Percentiles rank a stretch among this genome's conserved stretches.
phyloP scores from a whole-genome alignment of 768 basidiomycete genomes.

The Gelatoporia subvermispora region DNA sequence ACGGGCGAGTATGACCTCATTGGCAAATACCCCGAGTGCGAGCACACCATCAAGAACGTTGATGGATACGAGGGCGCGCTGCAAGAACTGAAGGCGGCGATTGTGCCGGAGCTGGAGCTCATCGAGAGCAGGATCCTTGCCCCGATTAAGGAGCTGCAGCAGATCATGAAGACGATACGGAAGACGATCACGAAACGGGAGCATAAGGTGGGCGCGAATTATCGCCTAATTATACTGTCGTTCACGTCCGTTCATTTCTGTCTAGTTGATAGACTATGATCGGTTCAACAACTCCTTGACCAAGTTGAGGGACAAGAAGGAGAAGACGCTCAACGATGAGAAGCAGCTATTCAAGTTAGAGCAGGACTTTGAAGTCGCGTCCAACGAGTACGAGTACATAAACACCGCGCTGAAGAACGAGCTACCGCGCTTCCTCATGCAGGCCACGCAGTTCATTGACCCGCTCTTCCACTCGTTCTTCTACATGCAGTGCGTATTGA shows the following conservation, averaged over 20 bases:
- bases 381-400: constrained; percentile 91
- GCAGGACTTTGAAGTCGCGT: constrained; percentile 92
- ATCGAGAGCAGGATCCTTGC: constrained; percentile 82
- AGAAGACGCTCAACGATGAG: constrained; percentile 92
- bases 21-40: constrained; percentile 72
- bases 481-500: constrained; percentile 89
- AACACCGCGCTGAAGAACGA: constrained; percentile 89
- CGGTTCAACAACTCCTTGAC: constrained; percentile 93
- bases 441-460: constrained; percentile 87
- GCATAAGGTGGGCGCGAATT: constrained; percentile 65
- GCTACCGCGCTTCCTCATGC: constrained; percentile 85
- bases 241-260: no score
- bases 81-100: constrained; percentile 75
- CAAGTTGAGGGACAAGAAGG: constrained; percentile 97
- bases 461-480: constrained; percentile 98
- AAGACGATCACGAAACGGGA: constrained; percentile 96
- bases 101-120: constrained; percentile 89
- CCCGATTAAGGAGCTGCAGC: constrained; percentile 86
- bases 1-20: constrained; percentile 75
- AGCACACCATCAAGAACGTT: constrained; percentile 74
- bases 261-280: constrained; percentile 91
- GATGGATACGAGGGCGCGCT: constrained; percentile 66
- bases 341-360: constrained; percentile 97
- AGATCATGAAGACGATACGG: constrained; percentile 80
- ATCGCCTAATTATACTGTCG: not conserved